Conservation (phyloP, 106 monocot genomes). For the Agapanthus africanus region DNA sequence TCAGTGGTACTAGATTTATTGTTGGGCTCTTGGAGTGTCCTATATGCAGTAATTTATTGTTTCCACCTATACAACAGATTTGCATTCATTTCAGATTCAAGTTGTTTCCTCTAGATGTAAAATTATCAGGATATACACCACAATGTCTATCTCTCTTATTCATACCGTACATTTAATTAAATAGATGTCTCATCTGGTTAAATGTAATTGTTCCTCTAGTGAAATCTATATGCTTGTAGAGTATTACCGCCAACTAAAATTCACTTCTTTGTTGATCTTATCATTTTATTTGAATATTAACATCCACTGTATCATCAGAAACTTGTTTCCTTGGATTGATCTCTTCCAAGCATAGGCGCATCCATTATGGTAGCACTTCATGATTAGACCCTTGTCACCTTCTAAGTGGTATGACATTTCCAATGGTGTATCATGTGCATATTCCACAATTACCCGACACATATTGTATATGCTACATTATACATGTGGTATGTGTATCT, state of each 20-base stretch:
- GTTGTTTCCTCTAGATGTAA: background rate
- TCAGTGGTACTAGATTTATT: too few species aligned
- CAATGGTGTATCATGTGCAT: too few species aligned
- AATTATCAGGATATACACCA: too few species aligned
- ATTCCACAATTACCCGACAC: too few species aligned
- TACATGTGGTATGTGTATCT: too few species aligned
- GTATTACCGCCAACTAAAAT: background rate
- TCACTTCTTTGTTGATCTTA: background rate
- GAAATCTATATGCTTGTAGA: background rate
- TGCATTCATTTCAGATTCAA: conserved; percentile 4
- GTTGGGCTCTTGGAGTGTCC: conserved; percentile 39
- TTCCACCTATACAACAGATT: conserved; percentile 57
- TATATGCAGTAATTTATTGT: conserved; percentile 41
- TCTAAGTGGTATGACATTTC: too few species aligned
- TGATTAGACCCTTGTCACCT: too few species aligned
- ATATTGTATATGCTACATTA: too few species aligned
- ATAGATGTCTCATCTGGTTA: too few species aligned
- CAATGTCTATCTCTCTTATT: too few species aligned
- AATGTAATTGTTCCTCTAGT: background rate
- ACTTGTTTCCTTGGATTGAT: background rate
- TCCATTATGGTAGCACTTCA: too few species aligned
- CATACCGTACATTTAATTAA: too few species aligned
- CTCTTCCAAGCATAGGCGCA: background rate
- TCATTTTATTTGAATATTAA: background rate
- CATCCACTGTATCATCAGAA: background rate